Base-by-base conservation (phyloP, 1,139 yeast genomes). In the Trichomonascaceae sp. region DNA sequence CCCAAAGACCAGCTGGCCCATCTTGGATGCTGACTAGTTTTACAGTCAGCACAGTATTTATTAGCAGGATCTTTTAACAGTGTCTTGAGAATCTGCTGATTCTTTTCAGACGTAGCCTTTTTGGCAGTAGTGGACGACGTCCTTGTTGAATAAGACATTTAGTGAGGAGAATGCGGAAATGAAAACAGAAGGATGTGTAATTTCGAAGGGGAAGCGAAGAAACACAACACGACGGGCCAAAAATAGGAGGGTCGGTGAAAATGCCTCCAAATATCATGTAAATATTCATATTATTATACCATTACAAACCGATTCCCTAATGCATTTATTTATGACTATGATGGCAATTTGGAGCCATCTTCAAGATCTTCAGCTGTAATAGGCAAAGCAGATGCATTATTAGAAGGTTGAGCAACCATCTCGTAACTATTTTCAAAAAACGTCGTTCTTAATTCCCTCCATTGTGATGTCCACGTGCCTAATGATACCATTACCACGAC, bases 1-100 rank as follows among this genome's bases (percentile, higher is more conserved):
- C 99, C 99, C 56, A 93, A 71, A 63, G 85, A 89, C 97, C 98
- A 93, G 20, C 95, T 85, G 10, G 98, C 96, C 99, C 99, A 93
- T 54, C 99, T 77, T 15, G 99, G 99, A 70, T 91, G 96, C 45
- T 86, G 81, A 17, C 93, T 79, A 0, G 83, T 78, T 69, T 93
- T 93, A 72, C 99, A 93, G 69, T 93, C 99, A 1, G 93, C 96
- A 70, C 99, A 93, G 51, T 74, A 72, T 66, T 80, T 82, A 74
- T 93, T 93, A 47, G 82, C 81, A 1, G 83, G 82, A 62, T 89
- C 96, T 59, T 81, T 84, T 51, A 91, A 78, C 46, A 90, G 76
- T 51, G 85, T 84, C 67, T 82, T 82, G 60, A 90, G 76, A 48
- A 88, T 84, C 66, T 81, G 85, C 68, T 83, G 85, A 51, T 63